phyloP scores from a whole-genome alignment of 1,284 basidiomycete genomes.

The Sporisorium graminicola region DNA sequence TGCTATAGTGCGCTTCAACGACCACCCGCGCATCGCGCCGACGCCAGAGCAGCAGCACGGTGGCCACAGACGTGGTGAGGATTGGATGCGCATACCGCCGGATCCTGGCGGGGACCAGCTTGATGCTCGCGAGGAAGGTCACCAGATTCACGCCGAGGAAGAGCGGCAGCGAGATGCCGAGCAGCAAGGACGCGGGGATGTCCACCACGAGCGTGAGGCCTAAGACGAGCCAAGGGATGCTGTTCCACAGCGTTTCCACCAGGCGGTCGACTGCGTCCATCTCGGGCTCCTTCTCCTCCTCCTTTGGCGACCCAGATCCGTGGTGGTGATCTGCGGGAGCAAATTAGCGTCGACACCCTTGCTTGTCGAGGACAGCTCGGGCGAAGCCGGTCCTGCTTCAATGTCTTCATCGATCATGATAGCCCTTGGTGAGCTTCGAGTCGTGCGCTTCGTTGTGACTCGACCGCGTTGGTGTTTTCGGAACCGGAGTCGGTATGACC shows the following conservation, averaged over 20 bases:
- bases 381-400: neutral
- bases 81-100: conserved; percentile 61
- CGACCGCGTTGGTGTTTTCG: conserved; percentile 10
- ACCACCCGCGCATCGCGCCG: conserved; percentile 40
- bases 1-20: conserved; percentile 31
- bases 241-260: conserved; percentile 32
- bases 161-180: conserved; percentile 58
- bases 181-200: conserved; percentile 52
- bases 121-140: conserved; percentile 57
- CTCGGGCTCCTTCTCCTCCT: conserved; percentile 10
- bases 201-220: no score
- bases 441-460: neutral
- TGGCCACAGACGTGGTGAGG: conserved; percentile 55
- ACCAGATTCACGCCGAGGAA: conserved; percentile 59
- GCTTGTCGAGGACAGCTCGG: neutral
- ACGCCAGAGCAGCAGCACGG: conserved; percentile 61
- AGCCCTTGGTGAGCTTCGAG: no score
- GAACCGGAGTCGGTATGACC: conserved; percentile 24
- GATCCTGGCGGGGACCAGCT: conserved; percentile 49
- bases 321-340: no score
- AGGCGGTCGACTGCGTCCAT: conserved; percentile 58
- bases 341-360: no score
- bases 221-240: conserved; percentile 46
- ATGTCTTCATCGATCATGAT: conserved; percentile 13
- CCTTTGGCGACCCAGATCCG: neutral